Evolutionary conservation across 306 rosid genomes (phyloP).

Genomic region (Cicer arietinum): DNA sequence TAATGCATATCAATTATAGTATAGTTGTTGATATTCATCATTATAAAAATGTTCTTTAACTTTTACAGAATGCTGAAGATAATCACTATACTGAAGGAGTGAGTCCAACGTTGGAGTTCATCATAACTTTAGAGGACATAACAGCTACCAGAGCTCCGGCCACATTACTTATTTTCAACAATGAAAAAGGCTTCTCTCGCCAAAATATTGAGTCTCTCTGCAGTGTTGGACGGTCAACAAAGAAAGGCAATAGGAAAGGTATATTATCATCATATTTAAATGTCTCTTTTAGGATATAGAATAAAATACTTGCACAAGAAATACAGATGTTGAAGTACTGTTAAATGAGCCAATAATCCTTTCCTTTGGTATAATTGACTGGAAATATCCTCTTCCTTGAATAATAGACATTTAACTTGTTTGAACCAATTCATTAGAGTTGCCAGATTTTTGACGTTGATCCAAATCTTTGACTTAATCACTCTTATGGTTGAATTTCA

Average conservation of each 20-base stretch:
- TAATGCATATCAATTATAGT: neutral
- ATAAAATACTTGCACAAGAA: too few relatives aligned
- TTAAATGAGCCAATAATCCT: too few relatives aligned
- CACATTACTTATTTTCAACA: constrained; percentile 71
- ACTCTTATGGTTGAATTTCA: constrained; percentile 48
- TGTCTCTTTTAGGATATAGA: neutral
- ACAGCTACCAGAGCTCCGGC: constrained; percentile 67
- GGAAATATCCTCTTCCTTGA: too few relatives aligned
- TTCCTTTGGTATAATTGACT: too few relatives aligned
- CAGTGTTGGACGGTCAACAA: constrained; percentile 79
- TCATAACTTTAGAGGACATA: constrained; percentile 67
- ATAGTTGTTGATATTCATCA: neutral
- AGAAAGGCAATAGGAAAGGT: constrained; percentile 81
- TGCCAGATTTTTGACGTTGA: too few relatives aligned
- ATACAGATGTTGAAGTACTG: too few relatives aligned
- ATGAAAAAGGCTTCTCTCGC: constrained; percentile 68
- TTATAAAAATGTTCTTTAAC: neutral
- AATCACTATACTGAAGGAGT: constrained; percentile 58
- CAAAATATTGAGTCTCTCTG: constrained; percentile 73
- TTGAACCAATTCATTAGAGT: neutral
- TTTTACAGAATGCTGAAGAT: constrained; percentile 77
- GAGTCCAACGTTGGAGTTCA: constrained; percentile 67
- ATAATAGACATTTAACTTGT: too few relatives aligned
- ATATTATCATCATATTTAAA: neutral
- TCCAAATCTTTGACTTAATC: constrained; percentile 17